Conservation (phyloP, 2,329 filamentous ascomycete genomes). For the Raffaelea albimanens region DNA sequence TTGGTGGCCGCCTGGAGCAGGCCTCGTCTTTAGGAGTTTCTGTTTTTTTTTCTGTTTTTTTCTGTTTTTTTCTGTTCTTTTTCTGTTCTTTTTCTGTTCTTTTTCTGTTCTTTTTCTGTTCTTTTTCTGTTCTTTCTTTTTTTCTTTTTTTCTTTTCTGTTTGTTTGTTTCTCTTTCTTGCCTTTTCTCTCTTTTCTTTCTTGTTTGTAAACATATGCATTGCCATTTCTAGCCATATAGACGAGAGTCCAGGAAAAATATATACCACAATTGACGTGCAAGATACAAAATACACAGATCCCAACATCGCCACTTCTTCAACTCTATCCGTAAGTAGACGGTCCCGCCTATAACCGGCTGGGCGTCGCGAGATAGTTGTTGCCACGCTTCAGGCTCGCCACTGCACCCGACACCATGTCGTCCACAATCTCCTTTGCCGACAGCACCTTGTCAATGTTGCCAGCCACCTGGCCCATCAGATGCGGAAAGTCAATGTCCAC, state of each 20-base stretch:
- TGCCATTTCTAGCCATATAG: too few relatives aligned
- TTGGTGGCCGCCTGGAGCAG: too few relatives aligned
- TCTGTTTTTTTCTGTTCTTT: neutral
- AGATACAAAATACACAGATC: too few relatives aligned
- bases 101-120: neutral
- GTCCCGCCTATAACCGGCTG: conserved; percentile 3
- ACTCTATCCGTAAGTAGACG: neutral
- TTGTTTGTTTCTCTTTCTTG: too few relatives aligned
- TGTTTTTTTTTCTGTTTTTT: neutral
- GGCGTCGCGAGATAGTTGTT: conserved; percentile 41
- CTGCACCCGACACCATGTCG: conserved; percentile 77
- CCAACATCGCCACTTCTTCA: too few relatives aligned
- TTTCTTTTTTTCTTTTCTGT: too few relatives aligned
- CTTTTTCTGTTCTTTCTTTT: neutral
- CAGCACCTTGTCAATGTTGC: conserved; percentile 65
- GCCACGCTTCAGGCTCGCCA: conserved; percentile 55
- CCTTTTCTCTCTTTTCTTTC: too few relatives aligned
- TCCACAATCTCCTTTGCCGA: conserved; percentile 77
- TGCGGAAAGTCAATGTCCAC: conserved; percentile 79
- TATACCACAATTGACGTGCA: too few relatives aligned
- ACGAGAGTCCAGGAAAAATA: too few relatives aligned
- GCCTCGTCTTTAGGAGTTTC: too few relatives aligned
- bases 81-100: neutral
- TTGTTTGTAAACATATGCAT: too few relatives aligned
- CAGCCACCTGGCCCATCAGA: conserved; percentile 90